Conservation (phyloP, 768 basidiomycete genomes). For the Imleria badia region DNA sequence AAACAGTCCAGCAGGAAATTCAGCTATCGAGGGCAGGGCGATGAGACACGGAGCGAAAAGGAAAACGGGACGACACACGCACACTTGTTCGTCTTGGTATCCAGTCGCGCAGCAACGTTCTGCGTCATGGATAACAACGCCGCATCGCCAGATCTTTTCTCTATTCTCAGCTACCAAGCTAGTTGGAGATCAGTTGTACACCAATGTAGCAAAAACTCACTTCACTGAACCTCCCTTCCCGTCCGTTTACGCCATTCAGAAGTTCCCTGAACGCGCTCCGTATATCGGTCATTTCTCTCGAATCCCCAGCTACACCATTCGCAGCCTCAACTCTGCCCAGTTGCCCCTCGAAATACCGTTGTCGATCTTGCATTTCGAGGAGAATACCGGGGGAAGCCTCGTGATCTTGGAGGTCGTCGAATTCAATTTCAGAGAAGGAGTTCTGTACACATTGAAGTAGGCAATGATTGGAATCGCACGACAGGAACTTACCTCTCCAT, state of each 20-base stretch:
- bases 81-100: constrained; percentile 69
- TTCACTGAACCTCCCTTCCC: constrained; percentile 57
- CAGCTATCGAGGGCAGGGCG: constrained; percentile 44
- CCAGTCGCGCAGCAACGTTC: constrained; percentile 50
- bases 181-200: too few relatives aligned
- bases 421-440: constrained; percentile 63
- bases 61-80: constrained; percentile 17
- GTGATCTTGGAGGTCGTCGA: constrained; percentile 80
- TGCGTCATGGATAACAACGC: constrained; percentile 71
- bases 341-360: constrained; percentile 80
- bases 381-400: constrained; percentile 66
- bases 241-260: constrained; percentile 48
- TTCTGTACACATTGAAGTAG: constrained; percentile 19
- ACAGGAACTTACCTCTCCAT: constrained; percentile 41
- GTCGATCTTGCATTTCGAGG: constrained; percentile 84
- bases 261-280: constrained; percentile 47
- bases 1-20: constrained; percentile 77
- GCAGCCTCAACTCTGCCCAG: constrained; percentile 32
- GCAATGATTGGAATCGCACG: not conserved
- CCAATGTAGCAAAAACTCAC: constrained; percentile 35
- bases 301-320: not conserved
- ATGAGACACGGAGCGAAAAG: not conserved
- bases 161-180: constrained; percentile 60
- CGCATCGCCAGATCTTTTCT: constrained; percentile 63
- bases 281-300: constrained; percentile 46